Percentiles rank a stretch among this genome's conserved stretches.
phyloP scores from a whole-genome alignment of 2,329 filamentous ascomycete genomes.

The Akanthomyces muscarius region DNA sequence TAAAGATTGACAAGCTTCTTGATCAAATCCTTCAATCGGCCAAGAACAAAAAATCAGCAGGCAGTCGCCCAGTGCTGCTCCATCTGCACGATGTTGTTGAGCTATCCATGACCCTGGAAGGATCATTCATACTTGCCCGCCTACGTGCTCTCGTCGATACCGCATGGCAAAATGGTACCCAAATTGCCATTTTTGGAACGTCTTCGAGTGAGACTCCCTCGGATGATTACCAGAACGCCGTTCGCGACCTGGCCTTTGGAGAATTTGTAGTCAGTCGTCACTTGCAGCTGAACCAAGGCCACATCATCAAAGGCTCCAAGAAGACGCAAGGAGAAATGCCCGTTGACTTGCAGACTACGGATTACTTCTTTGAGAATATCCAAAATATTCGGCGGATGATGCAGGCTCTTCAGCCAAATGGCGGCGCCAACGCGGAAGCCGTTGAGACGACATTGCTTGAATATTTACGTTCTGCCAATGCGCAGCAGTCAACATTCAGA shows the following conservation, averaged over 20 bases:
- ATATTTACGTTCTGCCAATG: constrained; percentile 25
- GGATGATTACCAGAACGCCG: constrained; percentile 38
- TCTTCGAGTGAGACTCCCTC: constrained; percentile 53
- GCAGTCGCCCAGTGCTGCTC: constrained; percentile 58
- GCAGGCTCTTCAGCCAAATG: constrained; percentile 31
- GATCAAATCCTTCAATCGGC: constrained; percentile 52
- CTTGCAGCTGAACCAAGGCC: constrained; percentile 29
- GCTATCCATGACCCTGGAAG: constrained; percentile 64
- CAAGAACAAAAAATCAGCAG: constrained; percentile 31
- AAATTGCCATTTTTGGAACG: constrained; percentile 76
- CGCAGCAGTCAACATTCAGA: constrained; percentile 29
- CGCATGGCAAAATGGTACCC: constrained; percentile 65
- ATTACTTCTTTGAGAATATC: constrained; percentile 44
- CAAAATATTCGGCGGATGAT: constrained; percentile 46
- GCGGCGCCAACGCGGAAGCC: not conserved
- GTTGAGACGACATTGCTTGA: constrained; percentile 3
- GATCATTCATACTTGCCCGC: constrained; percentile 63
- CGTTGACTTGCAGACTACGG: constrained; percentile 31
- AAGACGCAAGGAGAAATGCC: constrained; percentile 3
- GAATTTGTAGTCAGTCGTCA: constrained; percentile 40
- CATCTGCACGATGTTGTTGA: constrained; percentile 80
- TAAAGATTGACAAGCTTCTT: constrained; percentile 56
- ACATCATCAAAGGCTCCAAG: constrained; percentile 14
- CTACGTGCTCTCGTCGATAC: constrained; percentile 69
- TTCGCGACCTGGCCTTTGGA: constrained; percentile 36